phyloP scores from a whole-genome alignment of 495 filamentous ascomycete genomes.

The Podospora conica region DNA sequence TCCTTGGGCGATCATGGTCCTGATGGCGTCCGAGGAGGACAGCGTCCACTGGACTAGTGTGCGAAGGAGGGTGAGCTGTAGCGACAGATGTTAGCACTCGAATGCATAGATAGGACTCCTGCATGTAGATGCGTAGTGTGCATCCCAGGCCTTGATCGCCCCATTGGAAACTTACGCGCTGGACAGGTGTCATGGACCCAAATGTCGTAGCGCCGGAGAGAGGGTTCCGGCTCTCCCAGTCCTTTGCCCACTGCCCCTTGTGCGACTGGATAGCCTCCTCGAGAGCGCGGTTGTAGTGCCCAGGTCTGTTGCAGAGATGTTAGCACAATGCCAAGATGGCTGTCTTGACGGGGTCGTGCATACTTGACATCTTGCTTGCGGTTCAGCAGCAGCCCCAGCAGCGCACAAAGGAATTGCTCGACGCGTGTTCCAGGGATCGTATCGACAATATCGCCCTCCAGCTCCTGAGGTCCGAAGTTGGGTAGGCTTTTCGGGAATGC shows the following conservation, averaged over 20 bases:
- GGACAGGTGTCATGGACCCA: slow-evolving; percentile 65
- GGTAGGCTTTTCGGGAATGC: slow-evolving; percentile 78
- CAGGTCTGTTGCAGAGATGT: slow-evolving; percentile 48
- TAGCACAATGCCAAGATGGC: slow-evolving; percentile 1
- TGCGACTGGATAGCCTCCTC: slow-evolving; percentile 89
- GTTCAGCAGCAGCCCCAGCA: slow-evolving; percentile 83
- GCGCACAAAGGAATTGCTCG: slow-evolving; percentile 81
- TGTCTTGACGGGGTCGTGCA: slow-evolving; percentile 28
- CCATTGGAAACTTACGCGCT: slow-evolving; percentile 58
- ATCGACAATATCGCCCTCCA: slow-evolving; percentile 80
- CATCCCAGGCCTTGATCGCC: background rate
- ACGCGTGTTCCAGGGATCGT: slow-evolving; percentile 71
- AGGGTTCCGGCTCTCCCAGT: slow-evolving; percentile 83
- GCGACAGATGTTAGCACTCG: background rate
- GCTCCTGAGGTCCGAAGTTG: slow-evolving; percentile 90
- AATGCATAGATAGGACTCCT: background rate
- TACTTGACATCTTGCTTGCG: slow-evolving; percentile 98
- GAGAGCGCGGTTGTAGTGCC: slow-evolving; percentile 84
- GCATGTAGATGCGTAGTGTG: background rate
- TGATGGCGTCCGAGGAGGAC: slow-evolving; percentile 80
- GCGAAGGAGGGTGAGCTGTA: slow-evolving; percentile 72
- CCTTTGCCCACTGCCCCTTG: slow-evolving; percentile 78
- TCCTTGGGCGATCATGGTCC: slow-evolving; percentile 70
- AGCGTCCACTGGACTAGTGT: slow-evolving; percentile 84
- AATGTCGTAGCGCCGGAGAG: slow-evolving; percentile 73